Evolutionary conservation across 169 alveolate species (phyloP).

Genomic region (Babesia bigemina): DNA sequence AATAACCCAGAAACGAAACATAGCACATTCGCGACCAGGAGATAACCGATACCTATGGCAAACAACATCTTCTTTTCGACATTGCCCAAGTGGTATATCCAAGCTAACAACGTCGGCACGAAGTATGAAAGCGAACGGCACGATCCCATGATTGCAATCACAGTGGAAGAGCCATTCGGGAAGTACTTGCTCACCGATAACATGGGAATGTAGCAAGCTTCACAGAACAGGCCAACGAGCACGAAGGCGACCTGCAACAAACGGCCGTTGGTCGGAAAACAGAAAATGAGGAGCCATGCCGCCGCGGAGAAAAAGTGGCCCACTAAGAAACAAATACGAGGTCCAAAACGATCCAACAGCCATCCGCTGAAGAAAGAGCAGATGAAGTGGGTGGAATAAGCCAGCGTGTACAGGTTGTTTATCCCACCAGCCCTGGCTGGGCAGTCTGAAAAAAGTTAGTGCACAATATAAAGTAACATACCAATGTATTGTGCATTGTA

Average conservation of each 20-base stretch:
- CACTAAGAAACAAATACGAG: slow-evolving; percentile 29
- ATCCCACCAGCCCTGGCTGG: slow-evolving; percentile 38
- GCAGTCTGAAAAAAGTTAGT: slow-evolving; percentile 12
- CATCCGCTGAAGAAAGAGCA: slow-evolving; percentile 40
- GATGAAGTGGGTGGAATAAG: slow-evolving; percentile 48
- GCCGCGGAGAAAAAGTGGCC: slow-evolving; percentile 26
- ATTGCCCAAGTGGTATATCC: slow-evolving; percentile 1
- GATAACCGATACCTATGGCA: slow-evolving; percentile 29
- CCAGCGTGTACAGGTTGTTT: slow-evolving; percentile 54
- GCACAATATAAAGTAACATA: not conserved
- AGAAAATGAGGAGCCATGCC: slow-evolving; percentile 25
- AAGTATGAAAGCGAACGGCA: slow-evolving; percentile 43
- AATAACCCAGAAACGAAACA: slow-evolving; percentile 22
- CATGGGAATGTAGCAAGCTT: slow-evolving; percentile 47
- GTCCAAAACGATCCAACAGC: slow-evolving; percentile 46
- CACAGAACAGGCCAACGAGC: slow-evolving; percentile 51
- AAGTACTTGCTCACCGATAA: slow-evolving; percentile 39
- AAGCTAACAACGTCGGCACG: slow-evolving; percentile 32
- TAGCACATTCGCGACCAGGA: slow-evolving; percentile 11
- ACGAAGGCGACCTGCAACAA: slow-evolving; percentile 33
- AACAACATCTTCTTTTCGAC: slow-evolving; percentile 1
- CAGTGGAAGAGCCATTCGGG: slow-evolving; percentile 38
- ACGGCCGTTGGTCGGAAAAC: slow-evolving; percentile 20
- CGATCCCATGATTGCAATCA: slow-evolving; percentile 49
- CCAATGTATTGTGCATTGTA: slow-evolving; percentile 20